A percentile compares a stretch with the other conserved stretches of the same genome.
Conservation (phyloP, 2,329 filamentous ascomycete species). For the Raffaelea ambrosiae region DNA sequence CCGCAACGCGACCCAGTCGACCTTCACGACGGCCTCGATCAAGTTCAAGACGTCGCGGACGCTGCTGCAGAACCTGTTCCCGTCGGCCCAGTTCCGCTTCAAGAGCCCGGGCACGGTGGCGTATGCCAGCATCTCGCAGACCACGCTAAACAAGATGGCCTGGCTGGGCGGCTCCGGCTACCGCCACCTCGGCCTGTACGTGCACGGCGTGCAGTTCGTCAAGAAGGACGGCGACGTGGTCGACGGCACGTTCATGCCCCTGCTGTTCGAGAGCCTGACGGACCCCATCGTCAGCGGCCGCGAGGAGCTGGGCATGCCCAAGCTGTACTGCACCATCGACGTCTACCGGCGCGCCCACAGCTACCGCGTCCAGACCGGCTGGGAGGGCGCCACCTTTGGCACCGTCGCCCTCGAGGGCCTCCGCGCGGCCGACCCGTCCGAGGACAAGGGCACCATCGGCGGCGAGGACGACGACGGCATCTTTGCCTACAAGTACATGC, state of each 20-base stretch:
- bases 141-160: conserved; percentile 38
- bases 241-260: conserved; percentile 44
- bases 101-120: conserved; percentile 32
- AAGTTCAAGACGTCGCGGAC: conserved; percentile 42
- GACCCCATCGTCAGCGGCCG: conserved; percentile 53
- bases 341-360: conserved; percentile 24
- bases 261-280: conserved; percentile 49
- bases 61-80: conserved; percentile 38
- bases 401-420: conserved; percentile 13
- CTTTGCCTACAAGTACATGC: conserved; percentile 50
- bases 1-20: conserved; percentile 17
- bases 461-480: conserved; percentile 36
- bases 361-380: conserved; percentile 29
- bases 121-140: conserved; percentile 32
- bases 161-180: conserved; percentile 56
- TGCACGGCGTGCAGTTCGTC: conserved; percentile 52
- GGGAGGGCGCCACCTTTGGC: conserved; percentile 26
- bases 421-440: conserved; percentile 9
- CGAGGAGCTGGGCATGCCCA: conserved; percentile 55
- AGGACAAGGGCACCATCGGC: conserved; percentile 9
- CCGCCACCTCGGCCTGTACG: conserved; percentile 48
- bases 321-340: conserved; percentile 44
- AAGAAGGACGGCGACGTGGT: conserved; percentile 38
- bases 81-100: conserved; percentile 32
- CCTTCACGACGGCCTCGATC: conserved; percentile 35